Percentiles rank a stretch among this genome's conserved stretches.
These are phyloP conservation scores for Puccinia novopanici DNA, from an alignment of 1,284 basidiomycete species.

Conservation along the genomic window DNA sequence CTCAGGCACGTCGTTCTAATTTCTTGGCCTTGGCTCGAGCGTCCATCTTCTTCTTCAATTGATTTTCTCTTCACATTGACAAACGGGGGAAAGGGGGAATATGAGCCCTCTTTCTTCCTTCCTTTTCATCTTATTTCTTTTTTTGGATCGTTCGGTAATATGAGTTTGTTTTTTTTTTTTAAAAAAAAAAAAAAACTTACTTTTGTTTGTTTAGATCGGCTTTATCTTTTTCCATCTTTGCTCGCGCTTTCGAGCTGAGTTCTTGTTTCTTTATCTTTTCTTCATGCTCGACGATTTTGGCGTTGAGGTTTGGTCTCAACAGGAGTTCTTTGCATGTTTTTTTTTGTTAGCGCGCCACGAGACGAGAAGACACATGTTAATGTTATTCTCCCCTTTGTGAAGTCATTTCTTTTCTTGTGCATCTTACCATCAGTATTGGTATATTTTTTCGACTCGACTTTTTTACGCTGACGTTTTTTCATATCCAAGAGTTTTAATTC, in stretches of 20 bases:
- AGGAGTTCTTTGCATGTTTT: conserved; percentile 19
- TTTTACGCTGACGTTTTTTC: conserved; percentile 41
- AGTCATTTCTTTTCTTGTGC: neutral
- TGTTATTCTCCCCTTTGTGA: neutral
- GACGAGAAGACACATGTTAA: neutral
- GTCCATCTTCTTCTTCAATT: conserved; percentile 42
- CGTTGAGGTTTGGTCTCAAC: conserved; percentile 41
- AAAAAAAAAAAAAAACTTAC: neutral
- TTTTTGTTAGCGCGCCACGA: neutral
- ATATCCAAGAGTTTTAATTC: conserved; percentile 45
- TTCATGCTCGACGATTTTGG: conserved; percentile 41
- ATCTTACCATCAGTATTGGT: conserved; percentile 14
- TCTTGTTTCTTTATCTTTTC: conserved; percentile 31
- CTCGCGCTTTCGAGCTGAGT: conserved; percentile 4
- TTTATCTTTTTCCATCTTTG: conserved; percentile 44
- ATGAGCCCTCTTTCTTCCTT: neutral
- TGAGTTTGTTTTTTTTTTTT: no score
- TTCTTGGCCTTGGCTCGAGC: conserved; percentile 41
- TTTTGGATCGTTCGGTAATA: neutral
- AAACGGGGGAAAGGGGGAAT: neutral
- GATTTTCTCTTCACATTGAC: conserved; percentile 26
- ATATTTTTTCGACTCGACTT: conserved; percentile 43
- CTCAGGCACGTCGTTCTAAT: conserved; percentile 45
- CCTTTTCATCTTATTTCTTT: no score
- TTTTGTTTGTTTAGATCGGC: conserved; percentile 44